phyloP scores from a whole-genome alignment of 108 stramenopile species.

The Schizochytrium sp. region DNA sequence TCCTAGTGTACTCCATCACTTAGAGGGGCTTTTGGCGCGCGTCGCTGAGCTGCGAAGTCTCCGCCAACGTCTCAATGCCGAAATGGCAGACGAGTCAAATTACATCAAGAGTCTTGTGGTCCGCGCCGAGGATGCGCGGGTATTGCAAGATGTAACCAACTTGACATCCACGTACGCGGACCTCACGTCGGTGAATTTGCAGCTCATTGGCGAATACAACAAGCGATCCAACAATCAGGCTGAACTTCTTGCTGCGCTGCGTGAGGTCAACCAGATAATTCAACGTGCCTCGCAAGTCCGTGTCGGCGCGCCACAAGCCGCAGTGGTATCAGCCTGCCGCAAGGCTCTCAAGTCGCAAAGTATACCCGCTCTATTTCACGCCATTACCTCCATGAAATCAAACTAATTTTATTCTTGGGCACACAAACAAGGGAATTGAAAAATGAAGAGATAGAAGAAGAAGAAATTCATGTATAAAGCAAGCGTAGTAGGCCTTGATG shows the following conservation, averaged over 20 bases:
- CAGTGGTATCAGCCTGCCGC: background rate
- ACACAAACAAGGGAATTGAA: too few relatives aligned
- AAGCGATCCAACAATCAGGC: constrained; percentile 48
- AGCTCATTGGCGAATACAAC: constrained; percentile 45
- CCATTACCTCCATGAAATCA: background rate
- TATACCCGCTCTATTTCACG: background rate
- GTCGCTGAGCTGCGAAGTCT: constrained; percentile 31
- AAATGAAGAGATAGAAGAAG: too few relatives aligned
- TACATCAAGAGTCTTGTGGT: constrained; percentile 43
- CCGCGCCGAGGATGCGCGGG: constrained; percentile 49
- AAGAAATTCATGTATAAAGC: too few relatives aligned
- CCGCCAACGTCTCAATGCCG: constrained; percentile 40
- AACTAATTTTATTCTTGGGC: too few relatives aligned
- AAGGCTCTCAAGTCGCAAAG: background rate
- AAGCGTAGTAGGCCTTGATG: too few relatives aligned
- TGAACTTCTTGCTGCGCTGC: constrained; percentile 35
- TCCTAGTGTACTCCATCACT: constrained; percentile 25
- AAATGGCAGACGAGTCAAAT: constrained; percentile 51
- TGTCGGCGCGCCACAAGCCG: constrained; percentile 35
- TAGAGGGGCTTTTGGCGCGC: constrained; percentile 11
- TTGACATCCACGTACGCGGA: constrained; percentile 44
- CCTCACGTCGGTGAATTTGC: constrained; percentile 33
- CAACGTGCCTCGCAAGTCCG: constrained; percentile 41
- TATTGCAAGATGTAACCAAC: constrained; percentile 41
- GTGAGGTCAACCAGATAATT: constrained; percentile 47